Evolutionary conservation across 2,329 filamentous ascomycete genomes (phyloP), one percentile per base, ranked within the genome.

Genomic region (Aspergillus melleus): DNA sequence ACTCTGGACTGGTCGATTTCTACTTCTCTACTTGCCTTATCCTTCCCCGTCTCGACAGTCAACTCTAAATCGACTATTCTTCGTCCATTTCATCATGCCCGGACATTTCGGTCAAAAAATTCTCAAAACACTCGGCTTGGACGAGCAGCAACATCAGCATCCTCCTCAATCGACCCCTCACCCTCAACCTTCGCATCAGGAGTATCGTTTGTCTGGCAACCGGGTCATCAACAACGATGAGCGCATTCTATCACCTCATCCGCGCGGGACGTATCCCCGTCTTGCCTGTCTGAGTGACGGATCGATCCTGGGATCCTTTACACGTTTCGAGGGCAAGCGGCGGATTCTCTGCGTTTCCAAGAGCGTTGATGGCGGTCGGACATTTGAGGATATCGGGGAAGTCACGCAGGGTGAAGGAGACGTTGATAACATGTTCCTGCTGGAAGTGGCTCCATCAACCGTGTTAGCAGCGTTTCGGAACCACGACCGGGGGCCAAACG

Each of bases 401-500:
- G 77, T 83, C 44, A 72, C 76, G 0, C 79, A 80, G 2, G 77
- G 76, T 3, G 57, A 55, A 0, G 77, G 77, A 16, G 80, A 83
- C 63, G 71, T 79, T 55, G 81, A 82, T 67, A 83, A 83, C 66
- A 72, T 77, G 36, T 82, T 78, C 61, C 64, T 83, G 14, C 70
- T 81, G 11, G 79, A 82, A 59, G 72, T 77, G 1, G 66, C 70
- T 0, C 69, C 73, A 0, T 63, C 61, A 0, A 68, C 70, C 1
- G 69, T 82, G 2, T 72, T 83, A 0, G 81, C 76, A 0, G 80
- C 81, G 0, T 83, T 83, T 67, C 77, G 81, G 6, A 83, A 83
- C 67, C 80, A 82, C 58, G 75, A 77, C 46, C 66, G 74, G 4
- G 77, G 73, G 2, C 72, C 72, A 0, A 49, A 68, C 20, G 72